Base-by-base conservation (phyloP, 352 stramenopile species). In the Globisporangium canariense region DNA sequence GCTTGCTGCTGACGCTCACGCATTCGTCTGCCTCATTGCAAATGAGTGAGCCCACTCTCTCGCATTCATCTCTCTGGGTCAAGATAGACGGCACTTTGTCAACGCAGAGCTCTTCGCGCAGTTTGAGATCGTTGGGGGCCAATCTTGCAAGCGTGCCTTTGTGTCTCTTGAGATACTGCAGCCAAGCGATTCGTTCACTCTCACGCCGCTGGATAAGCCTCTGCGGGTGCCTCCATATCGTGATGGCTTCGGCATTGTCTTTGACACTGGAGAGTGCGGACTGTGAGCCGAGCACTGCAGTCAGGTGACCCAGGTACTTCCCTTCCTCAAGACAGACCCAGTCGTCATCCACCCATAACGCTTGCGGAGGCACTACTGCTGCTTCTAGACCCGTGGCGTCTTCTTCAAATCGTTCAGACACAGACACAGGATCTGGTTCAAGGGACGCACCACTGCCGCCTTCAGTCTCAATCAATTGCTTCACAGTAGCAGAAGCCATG, bases 301-400 rank as follows among this genome's bases (percentile, higher is more conserved):
- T 53, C 40, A 76, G 58, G 32, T 66, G 63, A 25, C 58, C 62
- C 20, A 59, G 41, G 14, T 59, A 71, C 3, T 68, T 66, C 2
- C 78, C 78, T 74, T 88, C 78, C 72, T 88, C 78, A 13, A 88
- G 61, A 52, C 69, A 79, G 20, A 68, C 58, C 59, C 74, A 79
- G 18, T 85, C 78, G 2, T 83, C 74, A 32, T 88, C 76, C 9
- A 58, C 62, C 78, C 78, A 88, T 38, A 73, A 66, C 9, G 58
- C 49, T 9, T 50, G 20, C 6, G n/a, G 13, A 14, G 58, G 2
- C 18, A 30, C 34, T 47, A 18, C 43, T 45, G 53, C 28, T 20
- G n/a, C 28, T 34, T n/a, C 18, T 10, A 9, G n/a, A 32, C 7
- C 10, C 11, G n/a, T 22, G 41, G 38, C 9, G 3, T 30, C 25